Conservation (phyloP, 768 basidiomycete genomes). For the Clitopilus hobsonii region DNA sequence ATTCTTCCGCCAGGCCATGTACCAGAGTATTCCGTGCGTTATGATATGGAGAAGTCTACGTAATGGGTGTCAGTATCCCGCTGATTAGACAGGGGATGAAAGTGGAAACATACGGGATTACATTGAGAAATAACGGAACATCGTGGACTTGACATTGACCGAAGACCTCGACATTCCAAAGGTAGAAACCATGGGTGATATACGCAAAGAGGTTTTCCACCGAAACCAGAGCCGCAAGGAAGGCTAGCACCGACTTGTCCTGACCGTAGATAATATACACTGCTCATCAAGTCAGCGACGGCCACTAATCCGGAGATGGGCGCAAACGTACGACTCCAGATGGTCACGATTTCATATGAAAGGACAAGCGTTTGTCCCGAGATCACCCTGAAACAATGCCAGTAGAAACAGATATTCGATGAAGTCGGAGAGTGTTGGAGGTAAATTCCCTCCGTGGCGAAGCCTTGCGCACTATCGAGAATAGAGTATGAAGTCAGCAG, state of each 20-base stretch:
- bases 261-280: not conserved
- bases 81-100: too few species aligned
- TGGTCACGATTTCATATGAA: not conserved
- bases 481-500: not conserved
- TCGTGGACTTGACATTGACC: not conserved
- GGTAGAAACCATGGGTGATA: not conserved
- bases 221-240: not conserved
- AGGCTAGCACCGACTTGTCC: not conserved
- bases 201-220: not conserved
- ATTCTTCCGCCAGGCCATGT: not conserved
- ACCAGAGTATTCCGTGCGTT: not conserved
- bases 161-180: not conserved
- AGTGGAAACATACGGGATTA: not conserved
- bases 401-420: not conserved
- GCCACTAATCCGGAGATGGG: not conserved
- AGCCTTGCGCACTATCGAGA: not conserved
- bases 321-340: not conserved
- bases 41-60: not conserved
- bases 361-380: not conserved
- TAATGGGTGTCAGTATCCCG: not conserved
- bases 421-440: not conserved
- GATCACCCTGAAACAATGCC: not conserved
- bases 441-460: not conserved
- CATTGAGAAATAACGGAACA: not conserved
- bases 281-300: not conserved